Conservation (phyloP, 768 basidiomycete genomes). For the Kwoniella heveanensis region DNA sequence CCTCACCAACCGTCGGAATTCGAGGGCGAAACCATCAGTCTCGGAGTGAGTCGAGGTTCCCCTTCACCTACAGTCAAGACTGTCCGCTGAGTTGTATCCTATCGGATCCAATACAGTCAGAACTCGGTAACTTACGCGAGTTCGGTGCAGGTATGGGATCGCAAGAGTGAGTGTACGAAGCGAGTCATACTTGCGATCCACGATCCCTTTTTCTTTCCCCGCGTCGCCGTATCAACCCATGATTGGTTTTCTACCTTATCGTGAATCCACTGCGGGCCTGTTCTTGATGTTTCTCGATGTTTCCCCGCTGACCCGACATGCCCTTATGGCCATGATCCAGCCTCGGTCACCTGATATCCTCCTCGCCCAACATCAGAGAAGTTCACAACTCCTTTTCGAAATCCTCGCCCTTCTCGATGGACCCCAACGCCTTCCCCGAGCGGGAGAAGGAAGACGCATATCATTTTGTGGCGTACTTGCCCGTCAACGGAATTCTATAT, state of each 20-base stretch:
- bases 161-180: slow-evolving; percentile 53
- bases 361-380: slow-evolving; percentile 56
- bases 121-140: slow-evolving; percentile 70
- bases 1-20: slow-evolving; percentile 27
- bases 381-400: slow-evolving; percentile 94
- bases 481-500: slow-evolving; percentile 77
- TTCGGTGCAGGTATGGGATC: slow-evolving; percentile 88
- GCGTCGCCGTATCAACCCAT: too few species aligned
- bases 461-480: slow-evolving; percentile 94
- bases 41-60: slow-evolving; percentile 55
- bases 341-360: slow-evolving; percentile 55
- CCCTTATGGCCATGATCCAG: slow-evolving; percentile 20
- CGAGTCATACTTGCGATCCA: too few species aligned
- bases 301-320: slow-evolving; percentile 2
- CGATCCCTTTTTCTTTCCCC: too few species aligned
- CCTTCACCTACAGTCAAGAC: too few species aligned
- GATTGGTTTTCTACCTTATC: too few species aligned
- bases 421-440: slow-evolving; percentile 69
- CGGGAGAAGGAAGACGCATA: slow-evolving; percentile 77
- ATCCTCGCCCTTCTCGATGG: slow-evolving; percentile 81
- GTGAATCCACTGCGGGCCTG: not conserved
- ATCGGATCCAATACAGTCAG: slow-evolving; percentile 64
- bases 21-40: slow-evolving; percentile 39
- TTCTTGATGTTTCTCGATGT: not conserved
- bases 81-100: too few species aligned